Evolutionary conservation across 106 monocot species (phyloP).

Genomic region (Posidonia australis): DNA sequence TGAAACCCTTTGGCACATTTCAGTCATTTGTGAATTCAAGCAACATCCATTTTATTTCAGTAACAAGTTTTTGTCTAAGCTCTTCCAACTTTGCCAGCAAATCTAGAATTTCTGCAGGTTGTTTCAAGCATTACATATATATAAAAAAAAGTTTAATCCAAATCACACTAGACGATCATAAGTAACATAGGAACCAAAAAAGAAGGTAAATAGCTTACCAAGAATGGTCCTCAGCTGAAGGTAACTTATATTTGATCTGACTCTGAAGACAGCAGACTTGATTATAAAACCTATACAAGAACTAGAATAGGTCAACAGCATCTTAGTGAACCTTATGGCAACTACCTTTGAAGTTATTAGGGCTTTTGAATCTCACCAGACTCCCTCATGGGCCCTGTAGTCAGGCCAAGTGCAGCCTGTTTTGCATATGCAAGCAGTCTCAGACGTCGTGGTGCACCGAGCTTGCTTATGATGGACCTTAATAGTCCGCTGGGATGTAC

Average conservation of each 20-base stretch:
- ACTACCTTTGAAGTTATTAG: neutral
- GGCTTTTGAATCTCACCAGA: slow-evolving; percentile 23
- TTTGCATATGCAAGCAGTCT: slow-evolving; percentile 70
- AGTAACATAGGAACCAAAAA: neutral
- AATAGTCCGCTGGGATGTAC: slow-evolving; percentile 49
- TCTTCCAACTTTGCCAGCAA: slow-evolving; percentile 48
- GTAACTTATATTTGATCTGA: slow-evolving; percentile 38
- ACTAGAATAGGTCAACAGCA: neutral
- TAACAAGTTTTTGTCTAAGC: slow-evolving; percentile 6
- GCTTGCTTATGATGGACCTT: slow-evolving; percentile 69
- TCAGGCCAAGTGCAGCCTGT: slow-evolving; percentile 66
- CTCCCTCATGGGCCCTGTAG: slow-evolving; percentile 10
- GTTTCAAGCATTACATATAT: neutral
- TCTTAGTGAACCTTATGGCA: neutral
- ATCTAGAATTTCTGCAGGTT: slow-evolving; percentile 38
- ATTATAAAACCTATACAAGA: slow-evolving; percentile 18
- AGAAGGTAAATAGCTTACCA: slow-evolving; percentile 33
- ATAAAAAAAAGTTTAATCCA: neutral
- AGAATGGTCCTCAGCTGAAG: slow-evolving; percentile 50
- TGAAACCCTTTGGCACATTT: no score
- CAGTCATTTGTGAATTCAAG: neutral
- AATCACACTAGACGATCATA: neutral
- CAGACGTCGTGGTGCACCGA: slow-evolving; percentile 53
- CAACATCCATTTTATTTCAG: slow-evolving; percentile 3
- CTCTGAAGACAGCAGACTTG: slow-evolving; percentile 10